These are phyloP conservation scores for Flueggea neowawraea DNA, from an alignment of 441 rosid genomes.

Conservation along the genomic window DNA sequence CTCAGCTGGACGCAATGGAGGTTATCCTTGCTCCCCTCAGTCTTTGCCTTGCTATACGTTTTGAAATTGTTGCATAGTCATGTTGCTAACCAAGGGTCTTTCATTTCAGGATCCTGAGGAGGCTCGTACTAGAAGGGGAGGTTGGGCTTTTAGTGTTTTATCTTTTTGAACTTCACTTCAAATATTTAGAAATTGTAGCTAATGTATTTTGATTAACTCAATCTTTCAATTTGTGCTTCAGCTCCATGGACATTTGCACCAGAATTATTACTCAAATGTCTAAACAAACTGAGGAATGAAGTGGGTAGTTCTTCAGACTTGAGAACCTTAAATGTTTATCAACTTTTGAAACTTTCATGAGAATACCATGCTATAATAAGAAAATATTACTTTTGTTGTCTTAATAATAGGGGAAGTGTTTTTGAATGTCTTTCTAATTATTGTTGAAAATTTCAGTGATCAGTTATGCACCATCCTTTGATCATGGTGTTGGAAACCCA, in stretches of 20 bases:
- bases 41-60: constrained; percentile 2
- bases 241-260: constrained; percentile 97
- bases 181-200: constrained; percentile 9
- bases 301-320: constrained; percentile 28
- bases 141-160: constrained; percentile 32
- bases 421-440: constrained; percentile 8
- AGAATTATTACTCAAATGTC: constrained; percentile 53
- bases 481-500: constrained; percentile 93
- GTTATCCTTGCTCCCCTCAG: constrained; percentile 28
- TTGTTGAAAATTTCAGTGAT: constrained; percentile 48
- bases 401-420: no score
- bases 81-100: constrained; percentile 16
- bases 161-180: neutral
- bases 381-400: neutral
- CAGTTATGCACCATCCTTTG: constrained; percentile 88
- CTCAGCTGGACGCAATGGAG: constrained; percentile 94
- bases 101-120: constrained; percentile 74
- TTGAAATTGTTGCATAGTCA: constrained; percentile 5
- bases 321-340: neutral
- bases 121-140: constrained; percentile 98
- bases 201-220: constrained; percentile 12
- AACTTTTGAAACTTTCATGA: neutral
- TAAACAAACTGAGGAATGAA: constrained; percentile 64
- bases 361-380: neutral
- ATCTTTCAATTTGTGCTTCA: constrained; percentile 32